Evolutionary conservation across 2,329 filamentous ascomycete genomes (phyloP), one percentile per base, ranked within the genome.

Genomic region (Byssoonygena ceratinophila): DNA sequence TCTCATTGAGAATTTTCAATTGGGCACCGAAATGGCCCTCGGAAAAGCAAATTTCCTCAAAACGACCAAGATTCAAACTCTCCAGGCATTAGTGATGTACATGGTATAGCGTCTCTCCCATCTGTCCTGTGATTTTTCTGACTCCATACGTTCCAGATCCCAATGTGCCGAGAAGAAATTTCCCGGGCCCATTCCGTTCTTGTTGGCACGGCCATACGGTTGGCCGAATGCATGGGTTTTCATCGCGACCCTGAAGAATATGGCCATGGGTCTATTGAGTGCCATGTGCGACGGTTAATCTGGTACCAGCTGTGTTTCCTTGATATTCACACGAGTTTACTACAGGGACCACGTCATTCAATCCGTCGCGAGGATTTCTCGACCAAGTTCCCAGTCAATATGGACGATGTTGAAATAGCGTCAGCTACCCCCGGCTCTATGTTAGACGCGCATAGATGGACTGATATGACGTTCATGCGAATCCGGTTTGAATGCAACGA

Each of bases 231-330:
- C 60, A 87, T 88, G 82, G 83, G 84, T 1, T 69, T 89, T 16
- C 83, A 89, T 62, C 77, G 83, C 7, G 85, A 89, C 58, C 83
- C 83, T 14, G 76, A 79, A 40, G 74, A 76, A 8, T 87, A 85
- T 60, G 79, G 78, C 1, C 74, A 84, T 53, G 78, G 75, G 2
- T 76, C 84, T 0, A 69, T 87, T 2, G 84, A 89, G 59, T 82
- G 80, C 0, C 84, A 89, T 50, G 74, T 87, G 2, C 79, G 85
- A 11, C 79, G 85, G 3, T 69, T 88, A 36, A 74, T 88, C 31
- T 89, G 85, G 85, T 82, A 87, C 63, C 84, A 89, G 60, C 74
- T 90, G 18, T 87, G 83, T 65, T 86, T 86, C 63, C 73, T 90
- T 7, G 85, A 89, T 63, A 77, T 87, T 53, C 76, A 84, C 36